Percentiles rank a stretch among this genome's conserved stretches.
phyloP scores from a whole-genome alignment of 1,284 basidiomycete genomes.

The Ceratobasidium sp. region DNA sequence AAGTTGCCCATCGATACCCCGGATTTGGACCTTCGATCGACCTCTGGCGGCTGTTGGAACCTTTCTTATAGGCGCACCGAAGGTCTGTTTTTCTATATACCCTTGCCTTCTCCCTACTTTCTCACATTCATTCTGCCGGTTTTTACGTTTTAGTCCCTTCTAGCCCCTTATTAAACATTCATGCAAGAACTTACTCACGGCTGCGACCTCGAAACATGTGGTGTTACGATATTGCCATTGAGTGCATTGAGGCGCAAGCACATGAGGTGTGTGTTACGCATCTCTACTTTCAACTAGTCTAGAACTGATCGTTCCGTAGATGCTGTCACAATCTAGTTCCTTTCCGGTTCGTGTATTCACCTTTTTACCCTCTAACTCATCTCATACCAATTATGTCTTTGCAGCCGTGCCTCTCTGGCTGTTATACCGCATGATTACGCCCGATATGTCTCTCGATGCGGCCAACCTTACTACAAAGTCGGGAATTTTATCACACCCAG shows the following conservation, averaged over 20 bases:
- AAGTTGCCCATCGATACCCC: background rate
- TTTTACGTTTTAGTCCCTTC: background rate
- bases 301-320: background rate
- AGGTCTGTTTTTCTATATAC: background rate
- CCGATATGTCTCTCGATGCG: background rate
- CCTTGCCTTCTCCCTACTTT: background rate
- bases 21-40: background rate
- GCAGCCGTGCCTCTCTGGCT: background rate
- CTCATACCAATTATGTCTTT: background rate
- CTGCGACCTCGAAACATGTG: background rate
- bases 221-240: background rate
- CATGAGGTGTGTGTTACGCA: background rate
- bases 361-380: background rate
- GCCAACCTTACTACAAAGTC: background rate
- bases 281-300: background rate
- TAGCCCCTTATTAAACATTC: background rate
- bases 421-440: background rate
- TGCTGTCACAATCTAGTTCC: background rate
- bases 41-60: background rate
- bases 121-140: background rate
- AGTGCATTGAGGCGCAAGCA: background rate
- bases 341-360: background rate
- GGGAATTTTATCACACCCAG: conserved; percentile 7
- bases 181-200: background rate
- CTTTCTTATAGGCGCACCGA: background rate